Conservation (phyloP, 148 eudicot species). For the Arctostaphylos glauca region DNA sequence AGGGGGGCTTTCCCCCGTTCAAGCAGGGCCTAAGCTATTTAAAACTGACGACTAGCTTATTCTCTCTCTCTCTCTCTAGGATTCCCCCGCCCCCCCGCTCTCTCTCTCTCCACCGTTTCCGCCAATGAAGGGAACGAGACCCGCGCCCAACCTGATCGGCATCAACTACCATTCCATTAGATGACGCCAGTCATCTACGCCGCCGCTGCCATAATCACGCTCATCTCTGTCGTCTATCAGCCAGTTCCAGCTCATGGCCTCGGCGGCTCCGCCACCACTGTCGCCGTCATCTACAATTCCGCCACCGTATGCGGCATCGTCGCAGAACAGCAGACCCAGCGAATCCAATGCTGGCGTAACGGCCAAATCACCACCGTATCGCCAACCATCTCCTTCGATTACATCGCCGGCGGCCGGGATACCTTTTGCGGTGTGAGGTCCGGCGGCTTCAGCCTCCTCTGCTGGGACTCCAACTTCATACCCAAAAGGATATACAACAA, state of each 20-base stretch:
- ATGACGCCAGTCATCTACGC: slow-evolving; percentile 35
- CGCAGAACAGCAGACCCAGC: slow-evolving; percentile 41
- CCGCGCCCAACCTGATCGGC: background rate
- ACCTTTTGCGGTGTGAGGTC: slow-evolving; percentile 62
- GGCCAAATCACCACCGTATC: slow-evolving; percentile 15
- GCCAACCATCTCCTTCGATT: slow-evolving; percentile 56
- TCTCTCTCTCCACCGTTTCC: slow-evolving; percentile 16
- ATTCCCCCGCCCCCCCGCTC: background rate
- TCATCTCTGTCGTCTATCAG: background rate
- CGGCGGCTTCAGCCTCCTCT: slow-evolving; percentile 57
- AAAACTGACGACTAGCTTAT: too few species aligned
- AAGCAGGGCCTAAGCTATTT: too few species aligned
- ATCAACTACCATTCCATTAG: slow-evolving; percentile 15
- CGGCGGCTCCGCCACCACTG: slow-evolving; percentile 49
- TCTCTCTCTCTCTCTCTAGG: background rate
- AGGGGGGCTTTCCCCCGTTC: too few species aligned
- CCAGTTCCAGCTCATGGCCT: slow-evolving; percentile 29
- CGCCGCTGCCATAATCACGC: slow-evolving; percentile 13
- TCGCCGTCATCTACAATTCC: slow-evolving; percentile 41
- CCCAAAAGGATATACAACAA: slow-evolving; percentile 57
- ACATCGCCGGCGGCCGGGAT: slow-evolving; percentile 59
- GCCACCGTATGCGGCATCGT: slow-evolving; percentile 66
- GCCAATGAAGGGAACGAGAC: slow-evolving; percentile 18
- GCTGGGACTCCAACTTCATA: slow-evolving; percentile 53
- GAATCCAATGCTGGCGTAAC: slow-evolving; percentile 48